Percentiles rank a stretch among this genome's conserved stretches.
phyloP scores from a whole-genome alignment of 2,329 filamentous ascomycete species.

The Cladosporium austrohemisphaericum region DNA sequence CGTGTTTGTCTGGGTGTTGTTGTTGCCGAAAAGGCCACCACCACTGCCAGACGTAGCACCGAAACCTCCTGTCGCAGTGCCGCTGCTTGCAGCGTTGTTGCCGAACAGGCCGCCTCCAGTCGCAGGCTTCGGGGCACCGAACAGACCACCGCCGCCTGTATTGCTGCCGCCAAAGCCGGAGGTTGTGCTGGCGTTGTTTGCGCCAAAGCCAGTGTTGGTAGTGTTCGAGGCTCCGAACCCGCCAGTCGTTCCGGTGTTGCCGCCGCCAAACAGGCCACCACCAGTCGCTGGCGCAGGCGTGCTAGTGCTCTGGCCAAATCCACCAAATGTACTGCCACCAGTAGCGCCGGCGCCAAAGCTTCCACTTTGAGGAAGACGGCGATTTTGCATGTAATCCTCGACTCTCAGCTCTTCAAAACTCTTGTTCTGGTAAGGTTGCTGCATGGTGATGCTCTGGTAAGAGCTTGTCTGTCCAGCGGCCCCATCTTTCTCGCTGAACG shows the following conservation, averaged over 20 bases:
- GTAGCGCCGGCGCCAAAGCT: slow-evolving; percentile 64
- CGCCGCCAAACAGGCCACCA: slow-evolving; percentile 31
- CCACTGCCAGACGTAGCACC: slow-evolving; percentile 15
- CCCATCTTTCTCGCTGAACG: slow-evolving; percentile 70
- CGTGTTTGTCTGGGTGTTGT: slow-evolving; percentile 9
- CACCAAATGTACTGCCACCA: slow-evolving; percentile 49
- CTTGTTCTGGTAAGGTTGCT: slow-evolving; percentile 79
- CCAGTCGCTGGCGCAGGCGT: slow-evolving; percentile 29
- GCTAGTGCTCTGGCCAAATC: slow-evolving; percentile 40
- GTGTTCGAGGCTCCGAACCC: slow-evolving; percentile 35
- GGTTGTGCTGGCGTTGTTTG: slow-evolving; percentile 27
- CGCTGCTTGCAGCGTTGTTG: slow-evolving; percentile 25
- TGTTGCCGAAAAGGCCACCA: slow-evolving; percentile 19
- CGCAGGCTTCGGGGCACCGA: slow-evolving; percentile 38
- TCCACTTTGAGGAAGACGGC: slow-evolving; percentile 76
- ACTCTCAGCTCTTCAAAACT: slow-evolving; percentile 68
- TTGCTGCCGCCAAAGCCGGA: slow-evolving; percentile 22
- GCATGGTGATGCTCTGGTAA: slow-evolving; percentile 77
- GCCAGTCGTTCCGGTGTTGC: slow-evolving; percentile 26
- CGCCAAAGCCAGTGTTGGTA: slow-evolving; percentile 25
- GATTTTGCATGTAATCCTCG: slow-evolving; percentile 83
- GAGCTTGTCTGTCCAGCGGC: slow-evolving; percentile 56
- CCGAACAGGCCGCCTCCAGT: slow-evolving; percentile 28
- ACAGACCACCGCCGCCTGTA: slow-evolving; percentile 27
- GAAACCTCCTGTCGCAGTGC: slow-evolving; percentile 14